These are phyloP conservation scores for Fragaria ananassa DNA, from an alignment of 306 rosid species.

Conservation along the genomic window DNA sequence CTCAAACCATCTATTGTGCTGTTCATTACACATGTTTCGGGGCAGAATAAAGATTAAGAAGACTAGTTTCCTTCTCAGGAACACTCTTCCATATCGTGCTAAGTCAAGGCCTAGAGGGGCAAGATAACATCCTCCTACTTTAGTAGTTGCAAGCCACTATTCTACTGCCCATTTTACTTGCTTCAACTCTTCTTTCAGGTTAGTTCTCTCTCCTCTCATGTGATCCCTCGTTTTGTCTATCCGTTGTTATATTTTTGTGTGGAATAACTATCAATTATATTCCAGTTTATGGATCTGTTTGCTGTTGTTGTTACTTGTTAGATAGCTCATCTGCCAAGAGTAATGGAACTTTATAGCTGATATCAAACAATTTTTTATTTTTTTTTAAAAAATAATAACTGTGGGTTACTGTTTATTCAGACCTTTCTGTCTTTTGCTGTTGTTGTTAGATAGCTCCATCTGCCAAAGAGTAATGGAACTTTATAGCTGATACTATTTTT, in stretches of 20 bases:
- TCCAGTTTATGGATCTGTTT: background rate
- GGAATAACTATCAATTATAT: background rate
- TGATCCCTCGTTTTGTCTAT: background rate
- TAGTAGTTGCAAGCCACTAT: background rate
- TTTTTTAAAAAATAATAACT: too few relatives aligned
- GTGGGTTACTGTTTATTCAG: background rate
- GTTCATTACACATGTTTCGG: background rate
- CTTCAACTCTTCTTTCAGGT: background rate
- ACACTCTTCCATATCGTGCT: background rate
- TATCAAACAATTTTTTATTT: background rate
- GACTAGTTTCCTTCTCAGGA: background rate
- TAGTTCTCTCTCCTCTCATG: background rate
- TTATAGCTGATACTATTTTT: background rate
- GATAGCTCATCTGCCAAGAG: background rate
- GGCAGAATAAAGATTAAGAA: background rate
- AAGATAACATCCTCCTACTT: background rate
- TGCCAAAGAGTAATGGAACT: background rate
- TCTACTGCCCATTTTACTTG: background rate
- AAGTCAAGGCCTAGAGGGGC: background rate
- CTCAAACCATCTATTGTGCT: background rate
- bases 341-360: background rate
- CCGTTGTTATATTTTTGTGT: background rate
- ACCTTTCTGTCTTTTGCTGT: background rate
- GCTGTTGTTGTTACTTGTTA: background rate
- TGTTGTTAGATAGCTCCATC: background rate